Evolutionary conservation across 2,329 filamentous ascomycete species (phyloP).

Genomic region (Coniosporium tulheliwenetii): DNA sequence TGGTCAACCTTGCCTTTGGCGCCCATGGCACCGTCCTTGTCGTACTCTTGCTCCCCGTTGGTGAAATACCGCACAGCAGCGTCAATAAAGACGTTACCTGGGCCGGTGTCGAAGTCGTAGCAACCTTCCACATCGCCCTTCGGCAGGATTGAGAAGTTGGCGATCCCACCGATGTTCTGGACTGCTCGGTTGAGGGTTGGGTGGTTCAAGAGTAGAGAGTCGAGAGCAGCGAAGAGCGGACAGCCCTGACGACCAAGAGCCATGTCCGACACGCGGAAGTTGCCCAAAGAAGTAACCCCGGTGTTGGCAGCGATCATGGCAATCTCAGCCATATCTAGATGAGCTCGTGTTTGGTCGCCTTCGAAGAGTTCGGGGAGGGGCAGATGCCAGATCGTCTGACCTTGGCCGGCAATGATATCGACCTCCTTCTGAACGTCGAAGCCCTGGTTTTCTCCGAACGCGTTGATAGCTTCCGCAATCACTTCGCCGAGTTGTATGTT

Average conservation of each 20-base stretch:
- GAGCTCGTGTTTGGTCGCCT: conserved; percentile 22
- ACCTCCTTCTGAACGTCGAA: conserved; percentile 27
- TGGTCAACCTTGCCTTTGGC: conserved; percentile 13
- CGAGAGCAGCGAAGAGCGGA: conserved; percentile 42
- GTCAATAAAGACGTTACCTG: conserved; percentile 18
- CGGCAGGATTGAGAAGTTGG: conserved; percentile 45
- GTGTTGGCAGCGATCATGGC: conserved; percentile 38
- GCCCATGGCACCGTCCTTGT: conserved; percentile 16
- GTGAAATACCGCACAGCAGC: conserved; percentile 13
- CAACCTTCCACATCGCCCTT: conserved; percentile 6
- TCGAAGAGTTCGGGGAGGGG: conserved; percentile 35
- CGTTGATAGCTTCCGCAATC: conserved; percentile 35
- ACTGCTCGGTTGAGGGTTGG: conserved; percentile 41
- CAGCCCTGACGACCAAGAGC: conserved; percentile 38
- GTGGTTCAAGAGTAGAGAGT: conserved; percentile 39
- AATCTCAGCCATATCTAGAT: conserved; percentile 41
- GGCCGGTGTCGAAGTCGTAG: conserved; percentile 16
- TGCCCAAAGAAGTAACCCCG: conserved; percentile 42
- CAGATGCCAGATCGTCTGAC: conserved; percentile 42
- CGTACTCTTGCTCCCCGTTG: conserved; percentile 14
- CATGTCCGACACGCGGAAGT: conserved; percentile 42
- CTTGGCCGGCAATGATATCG: conserved; percentile 41
- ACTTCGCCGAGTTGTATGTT: conserved; percentile 42
- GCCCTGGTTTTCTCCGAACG: conserved; percentile 31
- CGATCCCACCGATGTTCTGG: conserved; percentile 47